A percentile compares a stretch with the other conserved stretches of the same genome.
phyloP scores from a whole-genome alignment of 768 basidiomycete genomes.

The Phallus indusiatus region DNA sequence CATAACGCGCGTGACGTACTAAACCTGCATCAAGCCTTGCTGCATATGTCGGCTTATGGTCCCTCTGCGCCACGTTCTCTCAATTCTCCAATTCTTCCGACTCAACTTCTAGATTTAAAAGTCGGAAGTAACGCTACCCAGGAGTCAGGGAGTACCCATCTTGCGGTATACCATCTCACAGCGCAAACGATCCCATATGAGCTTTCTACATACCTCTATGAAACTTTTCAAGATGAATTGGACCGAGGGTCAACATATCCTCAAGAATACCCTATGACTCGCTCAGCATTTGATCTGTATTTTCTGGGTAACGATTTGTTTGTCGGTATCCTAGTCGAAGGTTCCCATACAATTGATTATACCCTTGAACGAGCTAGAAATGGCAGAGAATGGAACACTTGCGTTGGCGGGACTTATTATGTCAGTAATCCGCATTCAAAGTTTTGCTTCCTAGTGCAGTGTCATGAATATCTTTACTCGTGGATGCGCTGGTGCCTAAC shows the following conservation, averaged over 20 bases:
- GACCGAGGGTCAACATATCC: slow-evolving; percentile 78
- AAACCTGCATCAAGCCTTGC: neutral
- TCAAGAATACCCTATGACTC: slow-evolving; percentile 47
- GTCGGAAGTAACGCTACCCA: neutral
- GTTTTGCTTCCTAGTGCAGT: no score
- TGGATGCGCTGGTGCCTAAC: no score
- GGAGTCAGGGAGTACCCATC: neutral
- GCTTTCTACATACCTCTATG: slow-evolving; percentile 50
- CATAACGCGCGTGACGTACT: neutral
- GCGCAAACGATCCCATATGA: slow-evolving; percentile 28
- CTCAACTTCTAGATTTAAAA: neutral
- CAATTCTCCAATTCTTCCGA: neutral
- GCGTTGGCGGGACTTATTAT: slow-evolving; percentile 72
- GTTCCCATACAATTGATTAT: slow-evolving; percentile 16
- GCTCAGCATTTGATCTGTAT: slow-evolving; percentile 56
- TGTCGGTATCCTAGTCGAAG: slow-evolving; percentile 40
- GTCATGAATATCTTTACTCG: no score
- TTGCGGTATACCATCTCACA: slow-evolving; percentile 29
- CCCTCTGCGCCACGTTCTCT: neutral
- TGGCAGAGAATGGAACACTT: slow-evolving; percentile 54
- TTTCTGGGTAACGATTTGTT: slow-evolving; percentile 74
- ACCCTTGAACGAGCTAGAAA: slow-evolving; percentile 36
- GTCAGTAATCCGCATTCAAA: slow-evolving; percentile 28
- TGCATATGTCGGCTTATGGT: neutral
- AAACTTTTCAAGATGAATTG: slow-evolving; percentile 63